Percentiles rank a stretch among this genome's conserved stretches.
phyloP scores from a whole-genome alignment of 306 rosid genomes.

The Prunus mongolica region DNA sequence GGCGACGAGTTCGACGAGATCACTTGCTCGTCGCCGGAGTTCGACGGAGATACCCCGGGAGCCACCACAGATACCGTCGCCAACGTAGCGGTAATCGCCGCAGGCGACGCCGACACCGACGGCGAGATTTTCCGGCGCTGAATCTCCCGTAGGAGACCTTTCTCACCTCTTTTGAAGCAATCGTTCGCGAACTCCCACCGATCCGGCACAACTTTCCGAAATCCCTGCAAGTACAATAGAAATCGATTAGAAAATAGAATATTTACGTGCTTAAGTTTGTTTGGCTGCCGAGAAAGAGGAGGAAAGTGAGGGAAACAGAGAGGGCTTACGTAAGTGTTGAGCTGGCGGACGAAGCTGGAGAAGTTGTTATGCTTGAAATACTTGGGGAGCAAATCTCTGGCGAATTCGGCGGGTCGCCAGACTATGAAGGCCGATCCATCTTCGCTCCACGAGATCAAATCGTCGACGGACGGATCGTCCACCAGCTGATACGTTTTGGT shows the following conservation, averaged over 20 bases:
- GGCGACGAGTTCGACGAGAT: conserved; percentile 83
- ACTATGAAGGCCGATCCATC: conserved; percentile 83
- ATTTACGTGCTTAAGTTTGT: background rate
- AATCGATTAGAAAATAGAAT: background rate
- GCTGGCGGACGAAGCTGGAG: conserved; percentile 97
- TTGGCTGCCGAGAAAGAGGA: conserved; percentile 1
- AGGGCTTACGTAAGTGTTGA: conserved; percentile 74
- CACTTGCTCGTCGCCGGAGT: conserved; percentile 91
- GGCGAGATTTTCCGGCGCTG: conserved; percentile 73
- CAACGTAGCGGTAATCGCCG: background rate
- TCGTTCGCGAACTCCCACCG: conserved; percentile 97
- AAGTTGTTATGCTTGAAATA: conserved; percentile 91
- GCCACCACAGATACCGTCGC: conserved; percentile 11
- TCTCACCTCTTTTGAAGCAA: conserved; percentile 73
- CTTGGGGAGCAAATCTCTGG: conserved; percentile 91
- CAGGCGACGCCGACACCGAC: background rate
- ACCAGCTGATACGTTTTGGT: conserved; percentile 84
- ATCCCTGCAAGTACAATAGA: conserved; percentile 50
- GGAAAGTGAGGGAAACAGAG: background rate
- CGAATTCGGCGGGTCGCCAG: conserved; percentile 95
- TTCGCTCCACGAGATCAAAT: conserved; percentile 87
- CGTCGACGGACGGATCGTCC: conserved; percentile 75
- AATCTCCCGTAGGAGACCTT: conserved; percentile 73
- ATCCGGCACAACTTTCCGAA: conserved; percentile 92
- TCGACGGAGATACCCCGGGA: conserved; percentile 61